phyloP scores from a whole-genome alignment of 441 rosid genomes.

The Caryocar brasiliense region DNA sequence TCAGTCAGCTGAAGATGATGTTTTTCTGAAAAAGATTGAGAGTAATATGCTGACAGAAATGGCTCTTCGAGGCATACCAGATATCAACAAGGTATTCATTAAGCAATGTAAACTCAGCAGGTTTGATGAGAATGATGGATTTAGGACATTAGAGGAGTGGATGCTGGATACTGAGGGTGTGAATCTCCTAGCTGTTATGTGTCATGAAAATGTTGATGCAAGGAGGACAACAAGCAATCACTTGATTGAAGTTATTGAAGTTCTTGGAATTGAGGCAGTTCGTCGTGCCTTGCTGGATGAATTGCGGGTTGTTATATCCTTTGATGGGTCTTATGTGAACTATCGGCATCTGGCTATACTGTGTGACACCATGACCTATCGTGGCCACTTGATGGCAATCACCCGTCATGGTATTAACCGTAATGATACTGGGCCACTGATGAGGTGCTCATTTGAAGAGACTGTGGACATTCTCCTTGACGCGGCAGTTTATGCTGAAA shows the following conservation, averaged over 20 bases:
- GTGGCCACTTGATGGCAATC: constrained; percentile 97
- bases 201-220: constrained; percentile 88
- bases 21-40: constrained; percentile 91
- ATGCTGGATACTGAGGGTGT: constrained; percentile 98
- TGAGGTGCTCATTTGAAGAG: constrained; percentile 99
- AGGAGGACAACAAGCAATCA: constrained; percentile 96
- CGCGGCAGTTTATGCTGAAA: constrained; percentile 93
- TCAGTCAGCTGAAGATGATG: constrained; percentile 98
- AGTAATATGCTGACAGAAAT: constrained; percentile 98
- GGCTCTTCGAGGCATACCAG: constrained; percentile 98
- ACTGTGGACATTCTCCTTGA: constrained; percentile 95
- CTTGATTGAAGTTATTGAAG: constrained; percentile 89
- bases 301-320: constrained; percentile 87
- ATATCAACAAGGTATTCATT: constrained; percentile 89
- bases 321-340: constrained; percentile 94
- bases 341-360: constrained; percentile 91
- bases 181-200: constrained; percentile 93
- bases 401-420: constrained; percentile 97
- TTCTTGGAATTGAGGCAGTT: constrained; percentile 94
- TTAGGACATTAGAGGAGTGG: constrained; percentile 87
- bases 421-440: constrained; percentile 93
- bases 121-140: constrained; percentile 76
- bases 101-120: constrained; percentile 69
- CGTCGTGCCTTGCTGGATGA: constrained; percentile 89
- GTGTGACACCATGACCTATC: constrained; percentile 98